Base-by-base conservation (phyloP, 768 basidiomycete species). In the Xerocomellus intermedius region DNA sequence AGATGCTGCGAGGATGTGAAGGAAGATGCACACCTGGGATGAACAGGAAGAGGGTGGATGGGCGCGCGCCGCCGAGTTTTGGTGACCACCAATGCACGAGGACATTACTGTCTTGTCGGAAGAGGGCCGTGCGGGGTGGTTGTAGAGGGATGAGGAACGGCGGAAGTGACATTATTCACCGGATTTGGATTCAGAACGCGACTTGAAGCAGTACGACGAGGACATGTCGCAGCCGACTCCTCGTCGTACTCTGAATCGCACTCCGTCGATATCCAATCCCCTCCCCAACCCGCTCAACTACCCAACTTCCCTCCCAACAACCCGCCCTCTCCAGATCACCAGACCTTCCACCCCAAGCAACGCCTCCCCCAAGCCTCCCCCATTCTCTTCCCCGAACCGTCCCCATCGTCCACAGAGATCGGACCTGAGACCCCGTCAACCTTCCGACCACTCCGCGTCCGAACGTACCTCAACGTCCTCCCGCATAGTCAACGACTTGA, bases 321-420 rank as follows among this genome's bases (percentile, higher is more conserved):
- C 78, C 17, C 70, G 81, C 52, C 87, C 86, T 9, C 73, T 87
- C 16, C 84, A 87, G 63, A 82, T 87, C 63, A 75, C 76, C 51
- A 79, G 85, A 42, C 75, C 79, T 14, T 77, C 76, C 41, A 83
- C 82, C 33, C 81, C 82, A 52, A 76, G 72, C 63, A 81, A 75
- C 67, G 60, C 67, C 42, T 73, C 75, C 24, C 77, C 78, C 52
- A 75, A 69, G 53, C 65, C 68, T 48, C 69, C 74, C 53, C 68
- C 73, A 35, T 75, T 75, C 54, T 69, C 77, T 42, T 72, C 77
- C 14, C 73, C 78, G 10, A 72, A 74, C 56, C 82, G 81, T 17
- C 86, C 87, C 17, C 74, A 80, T 47, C 80, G 87, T 44, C 87
- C 87, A 14, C 81, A 83, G 64, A 75, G 86, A 64, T 89, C 87